These are phyloP conservation scores for Wallacemonas sp. DNA, from an alignment of 208 protist genomes.

Conservation along the genomic window DNA sequence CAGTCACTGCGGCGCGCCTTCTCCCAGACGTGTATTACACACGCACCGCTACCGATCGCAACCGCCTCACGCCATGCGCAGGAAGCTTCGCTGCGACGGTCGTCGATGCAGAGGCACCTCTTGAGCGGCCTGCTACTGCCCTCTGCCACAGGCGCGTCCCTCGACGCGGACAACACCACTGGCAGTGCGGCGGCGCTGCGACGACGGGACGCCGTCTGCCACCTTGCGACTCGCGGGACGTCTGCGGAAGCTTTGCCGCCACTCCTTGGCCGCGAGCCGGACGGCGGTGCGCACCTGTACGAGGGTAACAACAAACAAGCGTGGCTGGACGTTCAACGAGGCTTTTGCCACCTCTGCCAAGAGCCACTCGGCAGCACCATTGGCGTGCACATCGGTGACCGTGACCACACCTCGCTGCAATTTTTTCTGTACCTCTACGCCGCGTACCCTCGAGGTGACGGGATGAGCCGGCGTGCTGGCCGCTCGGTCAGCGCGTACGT, in stretches of 20 bases:
- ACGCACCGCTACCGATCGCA: too few relatives aligned
- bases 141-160: neutral
- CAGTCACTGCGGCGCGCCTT: too few relatives aligned
- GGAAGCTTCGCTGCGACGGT: neutral
- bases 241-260: constrained; percentile 25
- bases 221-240: constrained; percentile 32
- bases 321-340: constrained; percentile 60
- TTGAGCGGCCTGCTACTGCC: neutral
- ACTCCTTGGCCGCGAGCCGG: constrained; percentile 14
- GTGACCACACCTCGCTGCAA: constrained; percentile 81
- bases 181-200: constrained; percentile 7
- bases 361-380: constrained; percentile 65
- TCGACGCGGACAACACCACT: neutral
- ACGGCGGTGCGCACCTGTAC: constrained; percentile 34
- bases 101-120: neutral
- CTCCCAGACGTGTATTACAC: too few relatives aligned
- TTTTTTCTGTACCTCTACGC: constrained; percentile 85
- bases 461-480: constrained; percentile 1
- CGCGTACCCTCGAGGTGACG: constrained; percentile 43
- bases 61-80: too few relatives aligned
- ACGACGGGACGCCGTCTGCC: constrained; percentile 24
- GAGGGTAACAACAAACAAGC: constrained; percentile 81
- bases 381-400: constrained; percentile 63
- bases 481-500: neutral
- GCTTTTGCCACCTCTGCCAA: constrained; percentile 84